Conservation (phyloP, 768 basidiomycete species). For the Lentinula detonsa region DNA sequence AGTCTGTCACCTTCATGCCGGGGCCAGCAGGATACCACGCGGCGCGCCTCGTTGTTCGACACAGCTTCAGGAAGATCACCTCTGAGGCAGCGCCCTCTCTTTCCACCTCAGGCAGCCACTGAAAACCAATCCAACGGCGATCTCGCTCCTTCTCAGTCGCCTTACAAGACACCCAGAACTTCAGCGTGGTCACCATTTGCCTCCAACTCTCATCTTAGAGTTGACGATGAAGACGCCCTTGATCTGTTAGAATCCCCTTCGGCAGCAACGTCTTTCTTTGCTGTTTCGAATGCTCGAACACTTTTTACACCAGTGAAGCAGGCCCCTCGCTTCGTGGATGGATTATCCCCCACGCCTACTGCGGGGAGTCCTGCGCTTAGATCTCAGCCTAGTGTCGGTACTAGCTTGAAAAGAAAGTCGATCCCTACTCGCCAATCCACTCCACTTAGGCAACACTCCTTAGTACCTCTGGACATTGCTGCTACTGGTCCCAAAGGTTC, state of each 20-base stretch:
- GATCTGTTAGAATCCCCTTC: conserved; percentile 51
- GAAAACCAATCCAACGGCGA: conserved; percentile 29
- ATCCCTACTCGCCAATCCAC: conserved; percentile 40
- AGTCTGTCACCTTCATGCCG: conserved; percentile 31
- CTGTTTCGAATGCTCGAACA: conserved; percentile 39
- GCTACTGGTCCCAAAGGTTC: conserved; percentile 25
- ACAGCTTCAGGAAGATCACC: conserved; percentile 63
- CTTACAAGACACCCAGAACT: conserved; percentile 37
- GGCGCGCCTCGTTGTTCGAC: conserved; percentile 34
- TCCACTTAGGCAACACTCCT: conserved; percentile 45
- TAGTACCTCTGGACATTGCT: conserved; percentile 44
- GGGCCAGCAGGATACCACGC: conserved; percentile 26
- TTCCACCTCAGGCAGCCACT: conserved; percentile 22
- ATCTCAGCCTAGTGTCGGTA: conserved; percentile 26
- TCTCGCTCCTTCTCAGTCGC: conserved; percentile 50
- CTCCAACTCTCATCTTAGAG: conserved; percentile 29
- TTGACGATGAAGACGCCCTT: conserved; percentile 52
- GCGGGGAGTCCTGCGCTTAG: conserved; percentile 13
- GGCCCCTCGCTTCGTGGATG: conserved; percentile 26
- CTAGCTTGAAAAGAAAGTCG: conserved; percentile 67
- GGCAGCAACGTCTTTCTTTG: conserved; percentile 31
- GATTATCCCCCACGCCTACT: conserved; percentile 22
- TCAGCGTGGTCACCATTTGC: conserved; percentile 27
- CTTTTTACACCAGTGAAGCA: conserved; percentile 61
- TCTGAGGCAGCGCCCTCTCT: conserved; percentile 39